Evolutionary conservation across 2,329 filamentous ascomycete species (phyloP), one percentile per base, ranked within the genome.

Genomic region (Ophiobolus disseminans): DNA sequence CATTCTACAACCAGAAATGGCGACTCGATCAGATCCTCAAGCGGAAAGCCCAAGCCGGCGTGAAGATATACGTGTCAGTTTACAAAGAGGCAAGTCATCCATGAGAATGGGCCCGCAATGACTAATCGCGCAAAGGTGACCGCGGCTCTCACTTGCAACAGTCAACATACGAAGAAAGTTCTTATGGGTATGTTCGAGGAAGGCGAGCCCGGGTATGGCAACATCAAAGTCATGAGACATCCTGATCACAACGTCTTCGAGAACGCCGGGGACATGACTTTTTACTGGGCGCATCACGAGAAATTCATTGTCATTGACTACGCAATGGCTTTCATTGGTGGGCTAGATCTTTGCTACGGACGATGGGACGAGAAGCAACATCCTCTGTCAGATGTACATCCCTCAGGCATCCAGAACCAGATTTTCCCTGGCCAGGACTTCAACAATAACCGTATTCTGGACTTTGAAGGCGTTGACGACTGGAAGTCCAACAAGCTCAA

Each of bases 251-350:
- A 97, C 57, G 83, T 96, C 2, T 85, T 97, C 40, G 91, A 97
- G 64, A 97, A 97, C 65, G 89, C 88, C 2, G 89, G 89, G 22
- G 93, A 97, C 62, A 95, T 96, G 90, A 97, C 91, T 0, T 91
- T 97, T 66, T 97, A 96, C 76, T 97, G 93, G 85, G 94, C 94
- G 0, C 94, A 99, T 69, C 94, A 99, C 70, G 94, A 99, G 66
- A 99, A 99, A 70, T 95, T 97, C 68, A 89, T 97, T 45, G 89
- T 99, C 14, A 89, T 97, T 43, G 94, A 97, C 75, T 96, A 96
- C 66, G 83, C 86, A 13, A 76, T 93, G 61, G 94, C 91, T 11
- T 97, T 97, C 66, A 93, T 97, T 49, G 94, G 94, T 42, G 94
- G 94, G 0, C 80, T 99, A 5, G 94, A 99, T 74, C 78, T 97